Evolutionary conservation across 2,329 filamentous ascomycete species (phyloP).

Genomic region (Sporothrix protearum): DNA sequence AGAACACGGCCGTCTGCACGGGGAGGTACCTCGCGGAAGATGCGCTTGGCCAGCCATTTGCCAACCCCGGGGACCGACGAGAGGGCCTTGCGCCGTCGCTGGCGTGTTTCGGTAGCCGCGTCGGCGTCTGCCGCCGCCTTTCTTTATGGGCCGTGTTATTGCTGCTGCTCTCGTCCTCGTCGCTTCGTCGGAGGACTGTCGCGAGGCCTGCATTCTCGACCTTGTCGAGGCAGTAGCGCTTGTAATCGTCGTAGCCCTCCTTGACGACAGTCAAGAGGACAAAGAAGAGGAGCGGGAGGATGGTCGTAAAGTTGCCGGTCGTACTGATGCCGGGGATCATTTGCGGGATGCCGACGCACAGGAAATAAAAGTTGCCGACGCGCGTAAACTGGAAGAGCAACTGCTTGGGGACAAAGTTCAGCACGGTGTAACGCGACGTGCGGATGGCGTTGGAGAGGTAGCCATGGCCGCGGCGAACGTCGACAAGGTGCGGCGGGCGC

Average conservation of each 20-base stretch:
- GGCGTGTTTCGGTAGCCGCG: neutral
- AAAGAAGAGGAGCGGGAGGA: constrained; percentile 70
- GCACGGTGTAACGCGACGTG: constrained; percentile 77
- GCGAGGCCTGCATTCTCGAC: constrained; percentile 65
- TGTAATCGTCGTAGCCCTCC: constrained; percentile 82
- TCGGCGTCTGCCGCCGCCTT: neutral
- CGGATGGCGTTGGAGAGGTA: constrained; percentile 65
- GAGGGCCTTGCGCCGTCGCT: neutral
- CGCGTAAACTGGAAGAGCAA: constrained; percentile 82
- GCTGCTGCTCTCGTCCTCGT: neutral
- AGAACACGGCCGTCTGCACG: constrained; percentile 15
- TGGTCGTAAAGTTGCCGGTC: constrained; percentile 70
- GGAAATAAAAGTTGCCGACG: constrained; percentile 82
- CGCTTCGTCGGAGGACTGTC: constrained; percentile 41
- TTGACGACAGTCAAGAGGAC: constrained; percentile 78
- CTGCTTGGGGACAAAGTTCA: constrained; percentile 82
- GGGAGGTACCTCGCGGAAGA: neutral
- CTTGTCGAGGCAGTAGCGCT: constrained; percentile 74
- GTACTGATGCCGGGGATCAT: constrained; percentile 75
- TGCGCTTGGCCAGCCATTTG: neutral
- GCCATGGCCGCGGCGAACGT: constrained; percentile 50
- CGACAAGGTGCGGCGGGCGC: constrained; percentile 38
- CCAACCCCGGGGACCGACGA: neutral
- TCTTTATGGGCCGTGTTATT: neutral
- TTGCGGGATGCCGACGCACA: constrained; percentile 78